A percentile compares a stretch with the other conserved stretches of the same genome.
Conservation (phyloP, 441 rosid genomes). For the Codiaeum variegatum region DNA sequence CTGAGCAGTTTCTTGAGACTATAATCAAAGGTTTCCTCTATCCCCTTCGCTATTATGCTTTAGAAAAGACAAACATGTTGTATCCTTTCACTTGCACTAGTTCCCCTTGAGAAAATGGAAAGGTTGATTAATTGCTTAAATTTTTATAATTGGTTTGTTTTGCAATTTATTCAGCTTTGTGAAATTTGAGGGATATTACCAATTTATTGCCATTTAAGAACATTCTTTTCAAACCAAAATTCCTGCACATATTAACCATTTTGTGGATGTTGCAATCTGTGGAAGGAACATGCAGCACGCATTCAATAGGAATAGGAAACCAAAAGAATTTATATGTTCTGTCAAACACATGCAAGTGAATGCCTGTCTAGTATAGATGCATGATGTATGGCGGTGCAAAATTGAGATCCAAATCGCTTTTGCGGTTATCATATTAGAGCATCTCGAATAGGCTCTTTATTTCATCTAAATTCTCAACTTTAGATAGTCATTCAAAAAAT, state of each 20-base stretch:
- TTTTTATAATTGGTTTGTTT: neutral
- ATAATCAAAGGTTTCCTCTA: constrained; percentile 59
- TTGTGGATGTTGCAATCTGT: neutral
- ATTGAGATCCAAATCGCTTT: neutral
- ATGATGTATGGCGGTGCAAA: neutral
- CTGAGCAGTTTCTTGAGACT: constrained; percentile 70
- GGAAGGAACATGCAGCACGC: neutral
- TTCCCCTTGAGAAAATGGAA: constrained; percentile 1
- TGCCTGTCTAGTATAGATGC: neutral
- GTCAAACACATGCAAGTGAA: neutral
- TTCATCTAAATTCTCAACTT: too few species aligned
- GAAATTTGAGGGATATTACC: neutral
- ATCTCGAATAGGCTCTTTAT: too few species aligned
- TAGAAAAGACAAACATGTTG: neutral
- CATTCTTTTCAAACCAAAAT: neutral
- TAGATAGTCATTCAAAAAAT: too few species aligned
- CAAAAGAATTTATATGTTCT: neutral
- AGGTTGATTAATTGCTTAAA: neutral
- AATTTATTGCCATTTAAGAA: neutral
- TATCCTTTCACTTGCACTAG: neutral
- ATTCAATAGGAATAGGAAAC: too few species aligned
- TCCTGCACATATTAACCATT: neutral
- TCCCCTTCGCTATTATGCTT: constrained; percentile 11
- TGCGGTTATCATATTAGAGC: neutral
- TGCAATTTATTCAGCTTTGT: neutral